Base-by-base conservation (phyloP, 768 basidiomycete species). In the Amanita pallidorosea region DNA sequence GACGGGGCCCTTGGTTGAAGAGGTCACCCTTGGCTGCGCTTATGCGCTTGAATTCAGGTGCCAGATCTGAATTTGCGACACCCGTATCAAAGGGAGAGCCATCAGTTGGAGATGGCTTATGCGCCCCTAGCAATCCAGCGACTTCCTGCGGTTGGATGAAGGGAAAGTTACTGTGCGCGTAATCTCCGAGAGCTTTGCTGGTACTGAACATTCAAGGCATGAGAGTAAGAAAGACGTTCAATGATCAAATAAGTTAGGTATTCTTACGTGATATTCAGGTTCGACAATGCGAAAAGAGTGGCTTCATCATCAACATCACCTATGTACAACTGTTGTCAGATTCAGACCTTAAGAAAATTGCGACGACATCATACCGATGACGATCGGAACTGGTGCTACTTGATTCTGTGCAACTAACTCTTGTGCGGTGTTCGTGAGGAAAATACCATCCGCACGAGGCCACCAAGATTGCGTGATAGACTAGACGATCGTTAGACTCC, bases 241-340 rank as follows among this genome's bases (percentile, higher is more conserved):
- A 18, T 8, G 12, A n/a, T n/a, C n/a, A n/a, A 36, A 5, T 13
- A 13, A 33, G 4, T 33, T 13, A 13, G 45, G 33, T 8, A 13
- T 15, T 29, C 67, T 44, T 52, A 74, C 72, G 72, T 75, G 47
- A 74, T 53, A 49, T 76, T 76, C 31, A 67, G 48, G 1, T 63
- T 70, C 2, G 68, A 64, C 6, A 74, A 54, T 2, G 74, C 65
- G 56, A 77, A 77, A 0, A 74, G 23, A 0, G 78, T 77, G 4
- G 77, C 79, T 57, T 82, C 80, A 50, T 81, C 80, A 35, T 79
- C 77, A 53, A 69, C 70, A 53, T 77, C 70, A 23, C 74, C 74
- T 69, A 45, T 31, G 15, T 43, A 12, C 15, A 33, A 17, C n/a
- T 9, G 40, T 31, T 17, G 34, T 22, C 15, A 18, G 9, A 12